These are phyloP conservation scores for Ganoderma sinense DNA, from an alignment of 1,284 basidiomycete species.

Conservation along the genomic window DNA sequence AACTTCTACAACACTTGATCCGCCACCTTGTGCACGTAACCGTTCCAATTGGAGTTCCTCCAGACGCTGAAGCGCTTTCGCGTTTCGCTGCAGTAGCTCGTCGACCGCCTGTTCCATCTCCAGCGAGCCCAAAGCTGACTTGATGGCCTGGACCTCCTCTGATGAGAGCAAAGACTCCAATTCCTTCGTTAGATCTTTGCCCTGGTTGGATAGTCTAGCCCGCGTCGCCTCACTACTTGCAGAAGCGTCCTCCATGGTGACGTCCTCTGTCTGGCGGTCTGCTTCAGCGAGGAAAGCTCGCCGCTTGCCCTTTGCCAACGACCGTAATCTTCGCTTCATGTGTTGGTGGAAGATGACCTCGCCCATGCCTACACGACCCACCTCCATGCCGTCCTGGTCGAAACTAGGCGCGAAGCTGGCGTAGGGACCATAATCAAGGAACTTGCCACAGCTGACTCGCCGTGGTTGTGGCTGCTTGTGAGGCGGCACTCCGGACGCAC, in stretches of 20 bases:
- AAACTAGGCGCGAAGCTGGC: slow-evolving; percentile 80
- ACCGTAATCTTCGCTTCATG: slow-evolving; percentile 36
- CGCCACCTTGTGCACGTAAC: slow-evolving; percentile 53
- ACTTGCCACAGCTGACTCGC: slow-evolving; percentile 64
- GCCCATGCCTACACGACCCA: slow-evolving; percentile 66
- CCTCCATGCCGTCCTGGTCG: slow-evolving; percentile 73
- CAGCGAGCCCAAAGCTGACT: slow-evolving; percentile 60
- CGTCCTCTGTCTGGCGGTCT: slow-evolving; percentile 21
- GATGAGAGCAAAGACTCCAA: slow-evolving; percentile 62
- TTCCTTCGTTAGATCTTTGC: slow-evolving; percentile 38
- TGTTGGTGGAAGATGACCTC: slow-evolving; percentile 56
- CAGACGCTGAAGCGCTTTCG: slow-evolving; percentile 64
- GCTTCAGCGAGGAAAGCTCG: slow-evolving; percentile 26
- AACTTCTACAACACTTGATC: slow-evolving; percentile 56
- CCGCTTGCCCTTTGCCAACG: slow-evolving; percentile 34
- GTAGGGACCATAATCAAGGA: slow-evolving; percentile 79
- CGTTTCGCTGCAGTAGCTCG: slow-evolving; percentile 70
- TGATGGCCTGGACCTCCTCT: slow-evolving; percentile 61
- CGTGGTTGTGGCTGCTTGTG: slow-evolving; percentile 57
- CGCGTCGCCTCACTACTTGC: background rate
- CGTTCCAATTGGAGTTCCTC: slow-evolving; percentile 69
- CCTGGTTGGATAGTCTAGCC: slow-evolving; percentile 17
- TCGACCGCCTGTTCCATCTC: slow-evolving; percentile 73
- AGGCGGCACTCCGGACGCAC: slow-evolving; percentile 29
- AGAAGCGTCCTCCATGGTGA: slow-evolving; percentile 20